Base-by-base conservation (phyloP, 768 basidiomycete species). In the Hortiboletus campestris region DNA sequence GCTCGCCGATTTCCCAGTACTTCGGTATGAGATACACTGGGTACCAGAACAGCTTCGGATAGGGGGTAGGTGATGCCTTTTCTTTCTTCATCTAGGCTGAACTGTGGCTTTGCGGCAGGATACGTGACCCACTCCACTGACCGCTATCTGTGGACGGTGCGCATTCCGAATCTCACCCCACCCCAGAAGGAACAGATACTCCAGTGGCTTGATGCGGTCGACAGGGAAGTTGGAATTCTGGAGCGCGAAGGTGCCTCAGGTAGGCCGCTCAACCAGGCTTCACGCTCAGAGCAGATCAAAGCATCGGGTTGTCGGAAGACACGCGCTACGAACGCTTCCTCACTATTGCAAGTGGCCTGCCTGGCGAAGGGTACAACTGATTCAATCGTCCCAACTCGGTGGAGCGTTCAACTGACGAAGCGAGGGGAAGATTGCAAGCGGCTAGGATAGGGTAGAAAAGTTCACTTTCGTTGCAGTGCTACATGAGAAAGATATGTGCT, bases 51-150 rank as follows among this genome's bases (percentile, higher is more conserved):
- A 84, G 53, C 61, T 74, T 39, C 79, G 82, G 5, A 73, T 78
- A 5, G 71, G 76, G 56, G 86, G 87, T 83, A 61, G 53, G 76
- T 28, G 7, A 16, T 16, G 1, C 28, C 11, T 19, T 17, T 16
- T 29, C 13, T 20, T 53, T 14, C 4, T 16, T 12, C 8, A 5
- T 39, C 5, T 28, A 28, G 22, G 40, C 32, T 50, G n/a, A 53
- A 51, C 34, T 16, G 49, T 13, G 29, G 5, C 19, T 17, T 46
- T 51, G 50, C 17, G 8, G 20, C 45, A 89, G 86, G 85, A 2
- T 84, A 83, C 58, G 84, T 89, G 9, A 89, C 88, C 0, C 89
- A 91, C 63, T 85, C 74, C 2, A 79, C 80, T 2, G 89, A 92
- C 62, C 75, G 84, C 9, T 55, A 72, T n/a, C 55, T 91, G 9